Percentiles rank a stretch among this genome's conserved stretches.
Evolutionary conservation across 2,329 filamentous ascomycete genomes (phyloP).

Genomic region (Neopestalotiopsis clavispora): DNA sequence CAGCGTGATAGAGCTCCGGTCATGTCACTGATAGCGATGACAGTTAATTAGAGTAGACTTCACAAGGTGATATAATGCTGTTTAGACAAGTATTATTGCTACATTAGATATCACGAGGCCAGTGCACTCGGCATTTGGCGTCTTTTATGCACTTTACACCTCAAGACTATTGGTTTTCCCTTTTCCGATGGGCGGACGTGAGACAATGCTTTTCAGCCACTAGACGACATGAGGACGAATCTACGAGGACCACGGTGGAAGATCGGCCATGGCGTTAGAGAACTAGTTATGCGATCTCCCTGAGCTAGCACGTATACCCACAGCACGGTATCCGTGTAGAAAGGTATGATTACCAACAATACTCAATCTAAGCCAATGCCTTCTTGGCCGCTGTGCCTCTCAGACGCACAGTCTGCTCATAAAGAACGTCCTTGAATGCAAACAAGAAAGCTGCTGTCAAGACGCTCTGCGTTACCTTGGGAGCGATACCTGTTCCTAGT

Average conservation of each 20-base stretch:
- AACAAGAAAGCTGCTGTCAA: constrained; percentile 96
- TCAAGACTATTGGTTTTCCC: neutral
- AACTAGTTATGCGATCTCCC: neutral
- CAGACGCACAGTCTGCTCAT: constrained; percentile 77
- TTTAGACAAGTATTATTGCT: neutral
- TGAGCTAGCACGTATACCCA: too few relatives aligned
- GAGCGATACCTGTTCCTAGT: constrained; percentile 74
- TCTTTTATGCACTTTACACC: neutral
- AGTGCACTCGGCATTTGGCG: neutral
- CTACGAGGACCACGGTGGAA: neutral
- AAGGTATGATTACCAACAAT: neutral
- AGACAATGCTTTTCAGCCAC: neutral
- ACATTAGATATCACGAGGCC: neutral
- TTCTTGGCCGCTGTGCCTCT: constrained; percentile 43
- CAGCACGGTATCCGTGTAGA: neutral
- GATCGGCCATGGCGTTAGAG: neutral
- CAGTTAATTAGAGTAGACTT: neutral
- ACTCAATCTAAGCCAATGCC: neutral
- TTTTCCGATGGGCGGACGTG: neutral
- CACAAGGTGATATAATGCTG: constrained; percentile 16
- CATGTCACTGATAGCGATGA: too few relatives aligned
- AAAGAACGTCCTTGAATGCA: constrained; percentile 96
- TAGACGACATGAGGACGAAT: neutral
- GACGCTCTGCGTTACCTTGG: constrained; percentile 96
- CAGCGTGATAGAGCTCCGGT: too few relatives aligned